These are phyloP conservation scores for Leishmania tarentolae DNA, from an alignment of 208 protist species.

Conservation along the genomic window DNA sequence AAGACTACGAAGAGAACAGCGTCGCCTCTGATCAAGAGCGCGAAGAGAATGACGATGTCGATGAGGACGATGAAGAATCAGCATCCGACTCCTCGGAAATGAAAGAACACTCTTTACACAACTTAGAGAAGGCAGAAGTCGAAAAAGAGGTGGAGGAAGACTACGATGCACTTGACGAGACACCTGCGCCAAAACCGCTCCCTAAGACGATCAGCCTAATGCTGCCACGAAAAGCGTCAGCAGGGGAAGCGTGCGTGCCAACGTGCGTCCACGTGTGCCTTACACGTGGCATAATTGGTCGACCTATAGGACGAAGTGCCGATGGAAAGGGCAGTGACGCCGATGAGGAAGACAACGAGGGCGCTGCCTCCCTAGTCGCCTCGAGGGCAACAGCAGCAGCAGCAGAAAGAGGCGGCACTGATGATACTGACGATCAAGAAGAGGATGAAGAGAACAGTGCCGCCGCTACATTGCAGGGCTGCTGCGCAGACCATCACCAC, in stretches of 20 bases:
- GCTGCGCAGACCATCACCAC: slow-evolving; percentile 17
- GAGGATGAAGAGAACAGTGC: background rate
- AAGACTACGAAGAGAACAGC: slow-evolving; percentile 11
- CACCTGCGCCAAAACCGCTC: slow-evolving; percentile 23
- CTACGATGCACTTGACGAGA: slow-evolving; percentile 10
- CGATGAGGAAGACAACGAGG: background rate
- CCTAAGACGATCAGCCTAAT: slow-evolving; percentile 16
- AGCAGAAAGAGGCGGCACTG: background rate
- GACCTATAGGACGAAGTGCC: background rate
- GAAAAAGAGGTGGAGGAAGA: slow-evolving; percentile 25
- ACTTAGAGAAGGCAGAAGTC: slow-evolving; percentile 21
- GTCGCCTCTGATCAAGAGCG: slow-evolving; percentile 4
- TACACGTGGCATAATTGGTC: slow-evolving; percentile 23
- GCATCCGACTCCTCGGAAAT: slow-evolving; percentile 2
- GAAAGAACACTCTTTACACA: background rate
- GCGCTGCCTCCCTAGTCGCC: background rate
- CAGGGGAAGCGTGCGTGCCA: background rate
- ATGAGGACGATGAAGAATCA: slow-evolving; percentile 22
- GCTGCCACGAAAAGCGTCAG: slow-evolving; percentile 1
- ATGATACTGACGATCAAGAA: slow-evolving; percentile 3
- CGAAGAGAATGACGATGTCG: slow-evolving; percentile 12
- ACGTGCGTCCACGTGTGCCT: slow-evolving; percentile 30
- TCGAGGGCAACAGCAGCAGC: background rate
- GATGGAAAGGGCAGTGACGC: background rate
- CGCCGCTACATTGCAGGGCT: slow-evolving; percentile 16